phyloP scores from a whole-genome alignment of 371 early-diverging fungal genomes.

The Mucor irregularis region DNA sequence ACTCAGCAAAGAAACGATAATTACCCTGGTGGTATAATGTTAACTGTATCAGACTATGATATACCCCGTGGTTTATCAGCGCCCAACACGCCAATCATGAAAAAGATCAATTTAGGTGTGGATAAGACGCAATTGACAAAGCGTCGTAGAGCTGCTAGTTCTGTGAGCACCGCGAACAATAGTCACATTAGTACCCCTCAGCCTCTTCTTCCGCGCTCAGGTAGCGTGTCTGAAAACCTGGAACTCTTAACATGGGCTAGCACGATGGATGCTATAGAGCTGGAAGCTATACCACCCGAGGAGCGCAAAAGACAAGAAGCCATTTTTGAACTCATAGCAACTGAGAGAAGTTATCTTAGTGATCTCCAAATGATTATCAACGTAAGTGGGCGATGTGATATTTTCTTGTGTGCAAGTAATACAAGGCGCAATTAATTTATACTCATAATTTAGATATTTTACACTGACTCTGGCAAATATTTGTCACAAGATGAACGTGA shows the following conservation, averaged over 20 bases:
- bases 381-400: slow-evolving; percentile 34
- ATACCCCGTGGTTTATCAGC: slow-evolving; percentile 32
- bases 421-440: neutral
- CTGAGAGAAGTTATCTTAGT: slow-evolving; percentile 81
- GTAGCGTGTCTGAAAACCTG: slow-evolving; percentile 22
- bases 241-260: slow-evolving; percentile 46
- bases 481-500: slow-evolving; percentile 42
- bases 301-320: slow-evolving; percentile 88
- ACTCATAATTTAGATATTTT: slow-evolving; percentile 46
- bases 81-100: slow-evolving; percentile 47
- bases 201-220: slow-evolving; percentile 10
- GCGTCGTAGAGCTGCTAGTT: slow-evolving; percentile 48
- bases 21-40: neutral
- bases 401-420: neutral
- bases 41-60: slow-evolving; percentile 17
- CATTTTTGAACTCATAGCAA: slow-evolving; percentile 83
- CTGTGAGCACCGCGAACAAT: slow-evolving; percentile 28
- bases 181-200: slow-evolving; percentile 14
- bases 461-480: slow-evolving; percentile 45
- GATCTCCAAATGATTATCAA: slow-evolving; percentile 83
- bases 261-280: slow-evolving; percentile 43
- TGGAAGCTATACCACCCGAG: slow-evolving; percentile 41
- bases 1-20: neutral
- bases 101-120: slow-evolving; percentile 31
- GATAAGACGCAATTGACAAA: slow-evolving; percentile 30